These are phyloP conservation scores for Ophiostoma perfectum DNA, from an alignment of 2,329 filamentous ascomycete species.

Conservation along the genomic window DNA sequence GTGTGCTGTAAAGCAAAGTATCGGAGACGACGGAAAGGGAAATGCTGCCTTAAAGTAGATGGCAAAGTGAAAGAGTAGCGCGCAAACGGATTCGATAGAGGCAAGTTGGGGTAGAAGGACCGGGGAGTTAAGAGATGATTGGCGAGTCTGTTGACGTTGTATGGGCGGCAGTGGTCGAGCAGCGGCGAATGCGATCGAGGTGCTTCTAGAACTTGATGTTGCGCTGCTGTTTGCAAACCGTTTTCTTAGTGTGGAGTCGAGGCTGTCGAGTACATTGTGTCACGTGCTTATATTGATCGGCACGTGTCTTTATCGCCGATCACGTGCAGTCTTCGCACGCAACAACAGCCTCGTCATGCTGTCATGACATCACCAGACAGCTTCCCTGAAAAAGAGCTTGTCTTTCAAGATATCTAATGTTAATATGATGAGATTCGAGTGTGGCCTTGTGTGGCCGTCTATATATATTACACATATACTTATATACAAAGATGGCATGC, in stretches of 20 bases:
- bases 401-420: too few relatives aligned
- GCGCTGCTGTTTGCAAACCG: conserved; percentile 3
- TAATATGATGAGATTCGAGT: not conserved
- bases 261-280: not conserved
- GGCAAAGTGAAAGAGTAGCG: too few relatives aligned
- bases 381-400: too few relatives aligned
- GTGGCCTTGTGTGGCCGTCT: not conserved
- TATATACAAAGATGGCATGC: not conserved
- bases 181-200: not conserved
- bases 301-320: not conserved
- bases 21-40: too few relatives aligned
- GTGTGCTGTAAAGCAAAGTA: too few relatives aligned
- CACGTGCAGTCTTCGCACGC: not conserved
- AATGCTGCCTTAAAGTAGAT: too few relatives aligned
- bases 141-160: not conserved
- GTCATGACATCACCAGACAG: too few relatives aligned
- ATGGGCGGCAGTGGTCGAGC: not conserved
- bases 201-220: conserved; percentile 12
- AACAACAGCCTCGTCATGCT: not conserved
- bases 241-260: conserved; percentile 1
- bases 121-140: not conserved
- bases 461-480: not conserved
- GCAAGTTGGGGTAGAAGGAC: too few relatives aligned
- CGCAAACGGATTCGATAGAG: too few relatives aligned
- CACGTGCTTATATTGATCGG: not conserved